phyloP scores from a whole-genome alignment of 306 rosid genomes.

The Rosa chinensis region DNA sequence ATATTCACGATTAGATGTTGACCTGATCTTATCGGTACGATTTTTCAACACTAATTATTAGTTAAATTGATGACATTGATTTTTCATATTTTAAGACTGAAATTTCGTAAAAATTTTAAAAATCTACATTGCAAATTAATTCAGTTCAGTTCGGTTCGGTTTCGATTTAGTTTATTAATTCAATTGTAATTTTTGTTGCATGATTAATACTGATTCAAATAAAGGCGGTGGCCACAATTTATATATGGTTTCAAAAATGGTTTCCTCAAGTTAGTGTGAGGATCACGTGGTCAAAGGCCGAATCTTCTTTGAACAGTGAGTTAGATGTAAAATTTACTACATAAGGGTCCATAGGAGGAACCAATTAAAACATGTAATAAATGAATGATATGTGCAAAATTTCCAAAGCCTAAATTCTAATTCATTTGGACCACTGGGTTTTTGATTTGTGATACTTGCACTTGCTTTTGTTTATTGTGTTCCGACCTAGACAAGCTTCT shows the following conservation, averaged over 20 bases:
- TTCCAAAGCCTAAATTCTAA: conserved; percentile 1
- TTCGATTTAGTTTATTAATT: not conserved
- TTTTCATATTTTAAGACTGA: too few species aligned
- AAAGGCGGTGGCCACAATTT: not conserved
- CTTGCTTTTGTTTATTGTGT: not conserved
- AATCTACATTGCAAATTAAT: not conserved
- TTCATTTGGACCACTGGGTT: conserved; percentile 21
- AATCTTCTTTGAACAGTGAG: not conserved
- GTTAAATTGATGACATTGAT: too few species aligned
- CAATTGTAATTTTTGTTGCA: too few species aligned
- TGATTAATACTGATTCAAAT: not conserved
- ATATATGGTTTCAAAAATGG: not conserved
- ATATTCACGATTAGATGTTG: too few species aligned
- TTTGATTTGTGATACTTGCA: not conserved
- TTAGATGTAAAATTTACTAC: not conserved
- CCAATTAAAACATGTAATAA: conserved; percentile 6
- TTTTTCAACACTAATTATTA: too few species aligned
- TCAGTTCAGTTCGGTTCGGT: not conserved
- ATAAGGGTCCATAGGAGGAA: not conserved
- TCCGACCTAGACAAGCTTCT: not conserved
- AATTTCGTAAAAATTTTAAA: too few species aligned
- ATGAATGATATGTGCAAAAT: conserved; percentile 7
- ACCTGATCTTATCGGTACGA: too few species aligned
- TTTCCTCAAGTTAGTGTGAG: not conserved
- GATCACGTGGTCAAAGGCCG: not conserved